These are phyloP conservation scores for Cicer pinnatifidum DNA, from an alignment of 306 rosid species.

Conservation along the genomic window DNA sequence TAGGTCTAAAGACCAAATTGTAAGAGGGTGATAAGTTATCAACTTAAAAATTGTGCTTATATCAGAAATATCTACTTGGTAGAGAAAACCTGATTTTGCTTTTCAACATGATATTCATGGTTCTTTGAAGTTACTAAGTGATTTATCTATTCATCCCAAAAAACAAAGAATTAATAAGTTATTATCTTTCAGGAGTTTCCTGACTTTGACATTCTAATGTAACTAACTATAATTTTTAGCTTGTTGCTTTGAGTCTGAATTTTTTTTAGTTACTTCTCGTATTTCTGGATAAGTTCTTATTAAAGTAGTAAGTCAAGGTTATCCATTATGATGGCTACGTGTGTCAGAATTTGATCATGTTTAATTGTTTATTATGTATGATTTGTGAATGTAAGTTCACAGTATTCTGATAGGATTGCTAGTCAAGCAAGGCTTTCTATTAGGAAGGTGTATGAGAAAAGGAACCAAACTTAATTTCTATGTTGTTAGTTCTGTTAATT, in stretches of 20 bases:
- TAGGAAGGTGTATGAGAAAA: too few species aligned
- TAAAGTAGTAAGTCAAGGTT: slow-evolving; percentile 5
- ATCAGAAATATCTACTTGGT: neutral
- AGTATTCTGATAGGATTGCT: too few species aligned
- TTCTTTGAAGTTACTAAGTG: neutral
- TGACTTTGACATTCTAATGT: neutral
- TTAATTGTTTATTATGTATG: slow-evolving; percentile 31
- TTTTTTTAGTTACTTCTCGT: slow-evolving; percentile 5
- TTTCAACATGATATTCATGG: neutral
- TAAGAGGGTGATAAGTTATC: neutral
- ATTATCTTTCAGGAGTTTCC: slow-evolving; percentile 9
- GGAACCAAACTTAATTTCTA: too few species aligned
- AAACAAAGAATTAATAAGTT: neutral
- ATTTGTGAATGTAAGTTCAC: slow-evolving; percentile 4
- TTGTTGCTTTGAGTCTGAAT: slow-evolving; percentile 31
- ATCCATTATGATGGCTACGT: slow-evolving; percentile 35
- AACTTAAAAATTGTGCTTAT: neutral
- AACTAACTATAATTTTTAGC: slow-evolving; percentile 6
- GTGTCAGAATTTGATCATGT: slow-evolving; percentile 29
- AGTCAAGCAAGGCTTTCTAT: too few species aligned
- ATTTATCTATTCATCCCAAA: slow-evolving; percentile 1
- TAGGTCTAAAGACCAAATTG: neutral
- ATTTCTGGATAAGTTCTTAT: slow-evolving; percentile 9
- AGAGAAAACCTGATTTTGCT: neutral
- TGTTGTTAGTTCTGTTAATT: too few species aligned